Conservation (phyloP, 805 yeast genomes). For the Metschnikowia picachoensis region DNA sequence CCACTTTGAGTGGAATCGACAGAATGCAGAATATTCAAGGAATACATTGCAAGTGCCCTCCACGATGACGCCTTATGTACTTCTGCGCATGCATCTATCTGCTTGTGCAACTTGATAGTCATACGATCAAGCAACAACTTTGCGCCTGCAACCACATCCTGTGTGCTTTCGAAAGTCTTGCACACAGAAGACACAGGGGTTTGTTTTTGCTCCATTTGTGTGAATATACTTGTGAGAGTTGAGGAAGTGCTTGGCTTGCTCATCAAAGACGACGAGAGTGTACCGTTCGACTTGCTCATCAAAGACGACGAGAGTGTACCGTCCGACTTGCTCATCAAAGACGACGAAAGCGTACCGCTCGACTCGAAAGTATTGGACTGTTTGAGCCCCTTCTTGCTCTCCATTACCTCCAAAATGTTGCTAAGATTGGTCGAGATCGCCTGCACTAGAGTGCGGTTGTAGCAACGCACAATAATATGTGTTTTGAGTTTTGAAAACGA, state of each 20-base stretch:
- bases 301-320: slow-evolving; percentile 35
- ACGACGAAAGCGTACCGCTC: slow-evolving; percentile 30
- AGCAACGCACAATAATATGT: slow-evolving; percentile 34
- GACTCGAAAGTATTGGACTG: slow-evolving; percentile 19
- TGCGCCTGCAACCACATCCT: not conserved
- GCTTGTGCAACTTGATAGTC: slow-evolving; percentile 38
- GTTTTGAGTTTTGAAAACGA: slow-evolving; percentile 28
- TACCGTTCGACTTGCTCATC: slow-evolving; percentile 32
- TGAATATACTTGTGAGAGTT: slow-evolving; percentile 19
- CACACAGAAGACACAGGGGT: slow-evolving; percentile 12
- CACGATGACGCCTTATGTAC: slow-evolving; percentile 39
- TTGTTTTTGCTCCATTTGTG: slow-evolving; percentile 12
- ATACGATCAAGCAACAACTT: slow-evolving; percentile 26
- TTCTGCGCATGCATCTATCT: slow-evolving; percentile 25
- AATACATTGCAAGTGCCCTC: slow-evolving; percentile 40
- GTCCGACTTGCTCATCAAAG: slow-evolving; percentile 34
- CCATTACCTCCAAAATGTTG: slow-evolving; percentile 26
- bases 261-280: slow-evolving; percentile 37
- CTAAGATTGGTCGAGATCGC: slow-evolving; percentile 25
- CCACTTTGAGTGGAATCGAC: slow-evolving; percentile 20
- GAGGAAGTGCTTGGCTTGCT: slow-evolving; percentile 25
- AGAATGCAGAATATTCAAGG: slow-evolving; percentile 27
- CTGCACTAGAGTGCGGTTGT: slow-evolving; percentile 23
- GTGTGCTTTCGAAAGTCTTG: not conserved
- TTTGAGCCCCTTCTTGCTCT: slow-evolving; percentile 4